Evolutionary conservation across 1,139 yeast genomes (phyloP), one percentile per base, ranked within the genome.

Genomic region (Candida smagusa): DNA sequence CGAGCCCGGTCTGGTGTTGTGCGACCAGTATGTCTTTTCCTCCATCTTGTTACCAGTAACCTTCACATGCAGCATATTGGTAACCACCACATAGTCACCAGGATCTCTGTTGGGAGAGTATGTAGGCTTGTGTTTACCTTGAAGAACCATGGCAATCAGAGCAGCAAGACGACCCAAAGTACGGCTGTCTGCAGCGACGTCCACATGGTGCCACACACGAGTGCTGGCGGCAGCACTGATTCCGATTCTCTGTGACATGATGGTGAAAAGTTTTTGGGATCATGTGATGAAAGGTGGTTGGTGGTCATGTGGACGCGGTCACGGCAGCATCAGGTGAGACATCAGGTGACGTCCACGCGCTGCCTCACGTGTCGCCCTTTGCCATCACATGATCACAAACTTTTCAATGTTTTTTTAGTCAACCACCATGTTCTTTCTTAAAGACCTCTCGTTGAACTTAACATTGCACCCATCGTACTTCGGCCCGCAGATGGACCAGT

Each of bases 401-500:
- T 16, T 16, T 16, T 16, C 19, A 16, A 16, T 16, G 19, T 16
- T 16, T 16, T 16, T 16, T 16, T 16, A 16, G 19, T 16, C 21
- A 30, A 12, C 9, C 12, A 12, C 9, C 12, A 71, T 72, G 77
- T 71, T 71, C 55, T 72, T 71, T 52, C 61, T 71, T 45, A 94
- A 94, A 65, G 97, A 92, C 66, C 78, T 92, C 49, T 84, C 97
- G 49, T 77, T 94, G 45, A 89, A 87, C 60, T 74, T 92, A 52
- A 89, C 97, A 34, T 81, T 92, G 41, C 98, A 92, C 63, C 99
- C 99, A 40, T 89, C 97, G 32, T 92, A 82, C 61, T 92, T 90
- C 57, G 98, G 98, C 1, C 97, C 98, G 4, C 95, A 90, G 53
- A 92, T 92, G 97, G 89, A 87, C 62, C 95, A 88, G 56, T 90